Evolutionary conservation across 768 basidiomycete genomes (phyloP).

Genomic region (Kwoniella europaea): DNA sequence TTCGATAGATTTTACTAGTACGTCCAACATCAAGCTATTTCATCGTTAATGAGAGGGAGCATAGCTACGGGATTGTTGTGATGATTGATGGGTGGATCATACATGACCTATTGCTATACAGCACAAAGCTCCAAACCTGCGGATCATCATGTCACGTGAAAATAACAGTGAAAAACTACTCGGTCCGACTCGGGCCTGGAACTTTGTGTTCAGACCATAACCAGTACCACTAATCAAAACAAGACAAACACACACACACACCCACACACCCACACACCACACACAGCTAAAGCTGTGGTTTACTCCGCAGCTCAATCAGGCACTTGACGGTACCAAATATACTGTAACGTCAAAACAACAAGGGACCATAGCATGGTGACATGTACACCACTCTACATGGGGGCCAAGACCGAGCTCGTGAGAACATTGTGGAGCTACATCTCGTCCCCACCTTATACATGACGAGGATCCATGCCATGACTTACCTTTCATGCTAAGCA

Average conservation of each 20-base stretch:
- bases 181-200: constrained; percentile 13
- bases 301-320: constrained; percentile 6
- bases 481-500: too few species aligned
- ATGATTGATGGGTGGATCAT: neutral
- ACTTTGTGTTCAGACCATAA: neutral
- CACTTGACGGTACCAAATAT: constrained; percentile 2
- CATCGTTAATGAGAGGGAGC: neutral
- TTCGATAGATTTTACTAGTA: neutral
- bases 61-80: neutral
- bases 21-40: neutral
- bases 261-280: neutral
- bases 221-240: neutral
- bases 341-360: neutral
- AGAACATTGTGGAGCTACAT: neutral
- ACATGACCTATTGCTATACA: neutral
- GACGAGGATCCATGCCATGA: too few species aligned
- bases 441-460: too few species aligned
- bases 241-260: neutral
- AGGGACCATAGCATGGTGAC: neutral
- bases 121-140: neutral
- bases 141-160: constrained; percentile 14
- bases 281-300: neutral
- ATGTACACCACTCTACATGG: neutral
- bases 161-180: neutral
- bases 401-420: neutral